A percentile compares a stretch with the other conserved stretches of the same genome.
These are phyloP conservation scores for Dictyostelium discoideum DNA, from an alignment of 78 protist genomes.

Conservation along the genomic window dicty_2.7 NC_007089.4:1240501-1241000, in stretches of 20 bases:
- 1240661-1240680: too few species aligned
- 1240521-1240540: too few species aligned
- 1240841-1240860: conserved; percentile 9
- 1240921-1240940: not conserved
- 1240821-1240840: conserved; percentile 62
- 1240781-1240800: conserved; percentile 32
- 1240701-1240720: not conserved
- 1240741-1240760: conserved; percentile 1
- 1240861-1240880: not conserved
- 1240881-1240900: conserved; percentile 33
- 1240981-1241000: conserved; percentile 65
- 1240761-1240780: conserved; percentile 5
- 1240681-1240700: too few species aligned
- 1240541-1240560: too few species aligned
- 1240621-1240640: too few species aligned
- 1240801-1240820: conserved; percentile 45
- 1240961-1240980: conserved; percentile 77
- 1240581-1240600: too few species aligned
- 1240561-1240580: too few species aligned
- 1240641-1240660: too few species aligned
- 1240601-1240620: too few species aligned
- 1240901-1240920: conserved; percentile 72
- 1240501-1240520: too few species aligned
- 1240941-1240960: conserved; percentile 72
- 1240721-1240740: not conserved